Evolutionary conservation across 2,329 filamentous ascomycete species (phyloP), one percentile per base, ranked within the genome.

Genomic region (Trichothecium sympodiale): DNA sequence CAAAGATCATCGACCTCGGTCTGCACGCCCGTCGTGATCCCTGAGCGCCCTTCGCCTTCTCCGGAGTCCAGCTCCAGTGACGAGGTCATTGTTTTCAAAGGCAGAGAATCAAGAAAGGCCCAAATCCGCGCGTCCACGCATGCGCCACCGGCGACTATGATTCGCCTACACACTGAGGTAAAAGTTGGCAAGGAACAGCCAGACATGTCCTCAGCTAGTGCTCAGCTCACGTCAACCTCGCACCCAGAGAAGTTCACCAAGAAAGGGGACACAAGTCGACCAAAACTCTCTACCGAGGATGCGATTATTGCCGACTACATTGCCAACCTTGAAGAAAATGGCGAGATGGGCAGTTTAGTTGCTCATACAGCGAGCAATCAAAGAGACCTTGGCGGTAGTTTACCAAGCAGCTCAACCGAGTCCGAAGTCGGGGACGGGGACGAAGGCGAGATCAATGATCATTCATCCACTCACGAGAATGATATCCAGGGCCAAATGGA

Each of bases 71-170:
- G 40, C 32, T 83, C 80, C 0, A 82, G 79, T 47, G 82, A 83
- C 33, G 84, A 94, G 43, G 62, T 85, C 5, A 76, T 87, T 32
- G 48, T 84, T 0, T 85, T 83, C 50, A 69, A 64, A 39, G 77
- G 77, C 28, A 65, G 77, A 36, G 57, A 59, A 37, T 38, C 38
- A 39, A 48, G 38, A 44, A 47, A 53, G 41, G 36, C 16, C 39
- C 9, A 49, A 46, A 28, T n/a, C n/a, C n/a, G n/a, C n/a, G n/a
- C n/a, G n/a, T n/a, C n/a, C n/a, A 29, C 7, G 5, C 17, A 23
- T 10, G 20, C 6, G n/a, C n/a, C n/a, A n/a, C n/a, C n/a, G n/a
- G n/a, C n/a, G n/a, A 43, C 39, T 25, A 44, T 53, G 39, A 14
- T 38, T 6, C 46, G 50, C n/a, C 53, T 63, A 26, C 46, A 51